phyloP scores from a whole-genome alignment of 2,329 filamentous ascomycete species.

The Capronia epimyces region DNA sequence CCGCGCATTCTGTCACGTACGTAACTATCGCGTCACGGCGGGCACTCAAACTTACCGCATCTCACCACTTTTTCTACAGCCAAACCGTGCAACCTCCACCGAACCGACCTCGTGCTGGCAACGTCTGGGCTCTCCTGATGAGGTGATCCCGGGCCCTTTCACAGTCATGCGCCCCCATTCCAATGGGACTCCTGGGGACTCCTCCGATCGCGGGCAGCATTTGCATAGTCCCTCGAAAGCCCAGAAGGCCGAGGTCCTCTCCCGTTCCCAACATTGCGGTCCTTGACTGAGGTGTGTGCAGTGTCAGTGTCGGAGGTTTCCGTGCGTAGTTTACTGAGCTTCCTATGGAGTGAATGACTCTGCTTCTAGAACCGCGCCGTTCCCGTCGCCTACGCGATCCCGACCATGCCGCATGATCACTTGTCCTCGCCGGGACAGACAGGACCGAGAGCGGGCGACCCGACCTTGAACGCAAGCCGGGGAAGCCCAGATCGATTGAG shows the following conservation, averaged over 20 bases:
- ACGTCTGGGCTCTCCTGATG: constrained; percentile 9
- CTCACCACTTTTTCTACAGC: constrained; percentile 9
- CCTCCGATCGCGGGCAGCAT: too few relatives aligned
- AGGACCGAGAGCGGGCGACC: not conserved
- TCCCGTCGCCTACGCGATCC: not conserved
- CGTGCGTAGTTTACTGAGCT: too few relatives aligned
- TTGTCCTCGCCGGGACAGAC: not conserved
- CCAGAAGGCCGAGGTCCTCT: not conserved
- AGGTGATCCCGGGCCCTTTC: constrained; percentile 4
- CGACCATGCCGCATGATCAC: not conserved
- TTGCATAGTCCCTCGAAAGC: not conserved
- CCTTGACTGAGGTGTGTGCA: too few relatives aligned
- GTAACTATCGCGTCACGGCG: constrained; percentile 5
- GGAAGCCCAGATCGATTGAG: not conserved
- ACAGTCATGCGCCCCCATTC: constrained; percentile 3
- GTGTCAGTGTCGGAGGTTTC: too few relatives aligned
- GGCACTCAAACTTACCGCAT: constrained; percentile 1
- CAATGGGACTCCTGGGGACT: not conserved
- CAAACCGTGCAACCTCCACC: not conserved
- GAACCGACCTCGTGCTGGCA: not conserved
- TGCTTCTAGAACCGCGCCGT: not conserved
- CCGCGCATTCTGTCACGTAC: constrained; percentile 4
- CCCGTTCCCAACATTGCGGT: too few relatives aligned
- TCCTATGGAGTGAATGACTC: too few relatives aligned
- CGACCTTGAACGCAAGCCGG: not conserved